Evolutionary conservation across 257 asterid genomes (phyloP).

Genomic region (Eustoma russellianum): DNA sequence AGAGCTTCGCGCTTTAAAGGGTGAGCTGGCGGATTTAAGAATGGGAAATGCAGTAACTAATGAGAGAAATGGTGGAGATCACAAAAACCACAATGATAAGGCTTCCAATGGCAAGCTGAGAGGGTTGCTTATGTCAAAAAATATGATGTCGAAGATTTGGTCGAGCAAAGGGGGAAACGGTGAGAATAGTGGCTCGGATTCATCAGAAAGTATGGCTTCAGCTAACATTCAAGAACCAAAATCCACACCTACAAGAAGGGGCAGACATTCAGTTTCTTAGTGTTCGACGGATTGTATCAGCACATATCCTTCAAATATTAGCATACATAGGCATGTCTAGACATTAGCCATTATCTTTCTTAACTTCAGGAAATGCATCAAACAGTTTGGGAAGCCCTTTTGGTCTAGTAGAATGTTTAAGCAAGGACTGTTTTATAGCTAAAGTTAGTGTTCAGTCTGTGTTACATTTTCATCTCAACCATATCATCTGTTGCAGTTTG

Average conservation of each 20-base stretch:
- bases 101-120: conserved; percentile 57
- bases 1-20: conserved; percentile 73
- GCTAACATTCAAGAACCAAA: conserved; percentile 55
- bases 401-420: too few species aligned
- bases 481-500: too few species aligned
- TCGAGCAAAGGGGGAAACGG: conserved; percentile 47
- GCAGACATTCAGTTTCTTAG: conserved; percentile 84
- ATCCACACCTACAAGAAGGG: conserved; percentile 60
- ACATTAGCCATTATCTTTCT: too few species aligned
- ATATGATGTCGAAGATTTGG: conserved; percentile 74
- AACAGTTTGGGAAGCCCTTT: too few species aligned
- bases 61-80: conserved; percentile 31
- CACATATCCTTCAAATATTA: too few species aligned
- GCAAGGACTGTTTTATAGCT: too few species aligned
- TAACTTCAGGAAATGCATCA: too few species aligned
- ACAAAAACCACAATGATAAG: conserved; percentile 35
- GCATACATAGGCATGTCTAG: too few species aligned
- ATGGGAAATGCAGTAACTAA: conserved; percentile 42
- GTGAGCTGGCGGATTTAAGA: conserved; percentile 72
- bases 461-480: too few species aligned
- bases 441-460: too few species aligned
- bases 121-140: conserved; percentile 60
- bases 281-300: too few species aligned
- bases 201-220: conserved; percentile 84
- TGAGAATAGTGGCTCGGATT: conserved; percentile 88